Percentiles rank a stretch among this genome's conserved stretches.
These are phyloP conservation scores for Colletotrichum chlorophyti DNA, from an alignment of 2,329 filamentous ascomycete genomes.

Conservation along the genomic window DNA sequence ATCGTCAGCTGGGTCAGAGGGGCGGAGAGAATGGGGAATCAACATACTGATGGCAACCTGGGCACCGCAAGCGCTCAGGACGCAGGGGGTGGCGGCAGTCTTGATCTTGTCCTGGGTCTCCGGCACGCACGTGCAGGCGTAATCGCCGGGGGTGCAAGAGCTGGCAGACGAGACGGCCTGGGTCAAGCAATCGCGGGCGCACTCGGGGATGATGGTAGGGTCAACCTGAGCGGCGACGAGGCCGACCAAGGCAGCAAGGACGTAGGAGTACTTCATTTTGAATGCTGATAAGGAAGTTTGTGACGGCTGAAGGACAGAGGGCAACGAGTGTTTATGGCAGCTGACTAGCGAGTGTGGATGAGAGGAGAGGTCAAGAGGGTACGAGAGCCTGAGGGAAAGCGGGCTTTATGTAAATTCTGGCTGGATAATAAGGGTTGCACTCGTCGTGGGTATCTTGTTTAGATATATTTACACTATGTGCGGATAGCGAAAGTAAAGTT, in stretches of 20 bases:
- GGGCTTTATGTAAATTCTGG: slow-evolving; percentile 22
- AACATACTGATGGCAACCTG: slow-evolving; percentile 47
- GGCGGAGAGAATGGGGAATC: background rate
- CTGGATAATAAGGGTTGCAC: background rate
- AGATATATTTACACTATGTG: no score
- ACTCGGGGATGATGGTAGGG: slow-evolving; percentile 36
- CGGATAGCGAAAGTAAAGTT: no score
- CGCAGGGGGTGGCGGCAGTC: slow-evolving; percentile 41
- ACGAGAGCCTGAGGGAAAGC: slow-evolving; percentile 2
- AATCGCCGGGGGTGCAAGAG: slow-evolving; percentile 41
- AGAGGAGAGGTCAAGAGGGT: background rate
- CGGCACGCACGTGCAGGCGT: slow-evolving; percentile 41
- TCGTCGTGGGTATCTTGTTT: no score
- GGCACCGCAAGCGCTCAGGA: slow-evolving; percentile 43
- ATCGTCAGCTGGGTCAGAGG: background rate
- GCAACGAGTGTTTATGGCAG: slow-evolving; percentile 11
- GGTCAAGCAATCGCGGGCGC: slow-evolving; percentile 45
- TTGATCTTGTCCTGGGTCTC: slow-evolving; percentile 41
- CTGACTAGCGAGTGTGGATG: slow-evolving; percentile 11
- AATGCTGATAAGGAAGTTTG: slow-evolving; percentile 13
- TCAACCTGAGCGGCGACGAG: slow-evolving; percentile 39
- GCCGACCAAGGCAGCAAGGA: slow-evolving; percentile 40
- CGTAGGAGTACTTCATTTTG: slow-evolving; percentile 32
- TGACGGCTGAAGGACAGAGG: slow-evolving; percentile 11
- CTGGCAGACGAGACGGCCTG: slow-evolving; percentile 38